These are phyloP conservation scores for Hyaloscypha bicolor DNA, from an alignment of 495 filamentous ascomycete species.

Conservation along the genomic window DNA sequence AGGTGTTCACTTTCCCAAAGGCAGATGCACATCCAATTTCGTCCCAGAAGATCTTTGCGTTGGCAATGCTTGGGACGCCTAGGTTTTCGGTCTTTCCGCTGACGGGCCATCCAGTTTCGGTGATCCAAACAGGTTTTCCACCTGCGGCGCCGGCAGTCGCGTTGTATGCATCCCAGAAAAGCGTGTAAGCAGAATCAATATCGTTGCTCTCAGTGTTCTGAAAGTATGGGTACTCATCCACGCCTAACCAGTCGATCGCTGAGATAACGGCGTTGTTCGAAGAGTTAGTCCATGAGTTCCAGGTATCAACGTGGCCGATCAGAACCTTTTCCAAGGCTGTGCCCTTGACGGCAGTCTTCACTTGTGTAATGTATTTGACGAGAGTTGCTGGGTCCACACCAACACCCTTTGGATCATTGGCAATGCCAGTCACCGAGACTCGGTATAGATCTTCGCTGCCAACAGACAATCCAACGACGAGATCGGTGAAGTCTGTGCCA, in stretches of 20 bases:
- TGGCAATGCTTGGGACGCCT: slow-evolving; percentile 62
- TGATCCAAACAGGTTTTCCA: slow-evolving; percentile 80
- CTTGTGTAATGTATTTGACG: slow-evolving; percentile 65
- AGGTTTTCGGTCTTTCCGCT: slow-evolving; percentile 59
- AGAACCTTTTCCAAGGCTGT: slow-evolving; percentile 55
- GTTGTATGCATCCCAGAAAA: slow-evolving; percentile 67
- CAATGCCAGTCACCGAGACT: slow-evolving; percentile 55
- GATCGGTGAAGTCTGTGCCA: slow-evolving; percentile 58
- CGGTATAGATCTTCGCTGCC: slow-evolving; percentile 91
- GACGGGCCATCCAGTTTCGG: slow-evolving; percentile 87
- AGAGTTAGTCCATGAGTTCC: slow-evolving; percentile 78
- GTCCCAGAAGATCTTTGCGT: slow-evolving; percentile 79
- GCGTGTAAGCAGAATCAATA: slow-evolving; percentile 58
- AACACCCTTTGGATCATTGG: slow-evolving; percentile 44
- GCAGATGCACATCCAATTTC: slow-evolving; percentile 72
- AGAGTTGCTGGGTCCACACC: slow-evolving; percentile 61
- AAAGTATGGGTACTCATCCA: slow-evolving; percentile 75
- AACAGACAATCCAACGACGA: slow-evolving; percentile 83
- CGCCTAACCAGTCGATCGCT: slow-evolving; percentile 73
- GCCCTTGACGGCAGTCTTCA: slow-evolving; percentile 56
- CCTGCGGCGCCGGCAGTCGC: slow-evolving; percentile 57
- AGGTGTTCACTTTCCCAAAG: slow-evolving; percentile 67
- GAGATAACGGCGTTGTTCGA: slow-evolving; percentile 70
- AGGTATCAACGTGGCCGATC: slow-evolving; percentile 89
- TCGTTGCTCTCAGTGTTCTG: slow-evolving; percentile 67